A percentile compares a stretch with the other conserved stretches of the same genome.
These are phyloP conservation scores for Podospora anserina DNA, from an alignment of 495 filamentous ascomycete genomes.

Conservation along the genomic window DNA sequence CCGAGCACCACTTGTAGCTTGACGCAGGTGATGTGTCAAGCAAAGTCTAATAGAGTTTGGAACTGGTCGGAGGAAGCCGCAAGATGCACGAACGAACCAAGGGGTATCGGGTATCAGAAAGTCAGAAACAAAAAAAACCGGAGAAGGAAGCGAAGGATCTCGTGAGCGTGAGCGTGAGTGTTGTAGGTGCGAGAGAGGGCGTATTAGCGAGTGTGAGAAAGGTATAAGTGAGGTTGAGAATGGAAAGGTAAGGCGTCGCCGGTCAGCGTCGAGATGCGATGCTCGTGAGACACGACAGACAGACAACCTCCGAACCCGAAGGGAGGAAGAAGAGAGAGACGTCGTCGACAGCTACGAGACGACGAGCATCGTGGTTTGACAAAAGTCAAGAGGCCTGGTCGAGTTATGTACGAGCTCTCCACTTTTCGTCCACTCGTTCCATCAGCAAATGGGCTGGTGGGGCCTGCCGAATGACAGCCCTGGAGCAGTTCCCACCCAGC, in stretches of 20 bases:
- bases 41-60: not conserved
- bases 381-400: constrained; percentile 9
- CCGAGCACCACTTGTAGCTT: not conserved
- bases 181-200: not conserved
- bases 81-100: not conserved
- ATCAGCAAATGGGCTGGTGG: constrained; percentile 6
- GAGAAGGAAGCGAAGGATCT: not conserved
- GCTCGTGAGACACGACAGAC: not conserved
- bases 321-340: not conserved
- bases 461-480: constrained; percentile 5
- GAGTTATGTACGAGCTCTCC: constrained; percentile 19
- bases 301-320: not conserved
- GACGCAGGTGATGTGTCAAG: not conserved
- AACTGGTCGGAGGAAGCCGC: not conserved
- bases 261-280: not conserved
- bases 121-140: not conserved
- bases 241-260: not conserved
- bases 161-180: not conserved
- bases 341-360: not conserved
- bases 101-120: constrained; percentile 1
- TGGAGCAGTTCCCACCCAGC: not conserved
- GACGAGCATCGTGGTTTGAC: not conserved
- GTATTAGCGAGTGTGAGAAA: not conserved
- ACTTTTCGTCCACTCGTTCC: constrained; percentile 16
- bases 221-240: not conserved